Percentiles rank a stretch among this genome's conserved stretches.
Conservation (phyloP, 2,329 filamentous ascomycete species). For the Trichoderma sp. region DNA sequence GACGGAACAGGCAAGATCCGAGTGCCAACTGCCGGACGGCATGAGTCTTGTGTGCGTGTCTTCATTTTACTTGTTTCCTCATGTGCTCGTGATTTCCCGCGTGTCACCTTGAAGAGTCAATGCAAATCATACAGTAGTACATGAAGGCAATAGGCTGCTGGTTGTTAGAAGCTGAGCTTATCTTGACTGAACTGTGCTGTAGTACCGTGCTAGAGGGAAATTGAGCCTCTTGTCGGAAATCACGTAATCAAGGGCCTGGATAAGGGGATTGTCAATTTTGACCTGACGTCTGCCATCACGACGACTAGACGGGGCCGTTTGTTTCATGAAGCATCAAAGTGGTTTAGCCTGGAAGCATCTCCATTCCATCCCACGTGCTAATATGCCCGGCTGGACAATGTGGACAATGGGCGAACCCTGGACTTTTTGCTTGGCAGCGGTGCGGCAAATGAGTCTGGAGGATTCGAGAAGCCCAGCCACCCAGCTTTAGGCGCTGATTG, state of each 20-base stretch:
- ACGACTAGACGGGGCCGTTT: not conserved
- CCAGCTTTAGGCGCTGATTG: not conserved
- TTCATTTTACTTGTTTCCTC: not conserved
- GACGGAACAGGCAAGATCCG: not conserved
- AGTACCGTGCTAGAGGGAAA: not conserved
- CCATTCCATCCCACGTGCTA: constrained; percentile 14
- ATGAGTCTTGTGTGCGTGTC: not conserved
- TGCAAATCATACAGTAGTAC: not conserved
- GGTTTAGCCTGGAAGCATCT: constrained; percentile 15
- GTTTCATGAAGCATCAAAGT: constrained; percentile 11
- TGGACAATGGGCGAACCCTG: not conserved
- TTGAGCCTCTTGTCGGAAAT: not conserved
- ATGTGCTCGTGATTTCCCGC: not conserved
- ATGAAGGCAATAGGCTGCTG: too few relatives aligned
- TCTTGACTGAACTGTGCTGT: too few relatives aligned
- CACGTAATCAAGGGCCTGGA: constrained; percentile 10
- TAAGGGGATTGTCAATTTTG: not conserved
- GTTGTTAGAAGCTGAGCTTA: not conserved
- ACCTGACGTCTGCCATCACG: constrained; percentile 2
- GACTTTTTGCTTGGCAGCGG: not conserved
- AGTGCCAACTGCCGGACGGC: not conserved
- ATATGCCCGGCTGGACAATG: constrained; percentile 4
- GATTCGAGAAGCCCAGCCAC: not conserved
- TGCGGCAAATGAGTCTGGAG: not conserved
- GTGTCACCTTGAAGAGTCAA: not conserved